These are phyloP conservation scores for Arxiozyma slooffiae DNA, from an alignment of 1,139 yeast species.

Conservation along the genomic window DNA sequence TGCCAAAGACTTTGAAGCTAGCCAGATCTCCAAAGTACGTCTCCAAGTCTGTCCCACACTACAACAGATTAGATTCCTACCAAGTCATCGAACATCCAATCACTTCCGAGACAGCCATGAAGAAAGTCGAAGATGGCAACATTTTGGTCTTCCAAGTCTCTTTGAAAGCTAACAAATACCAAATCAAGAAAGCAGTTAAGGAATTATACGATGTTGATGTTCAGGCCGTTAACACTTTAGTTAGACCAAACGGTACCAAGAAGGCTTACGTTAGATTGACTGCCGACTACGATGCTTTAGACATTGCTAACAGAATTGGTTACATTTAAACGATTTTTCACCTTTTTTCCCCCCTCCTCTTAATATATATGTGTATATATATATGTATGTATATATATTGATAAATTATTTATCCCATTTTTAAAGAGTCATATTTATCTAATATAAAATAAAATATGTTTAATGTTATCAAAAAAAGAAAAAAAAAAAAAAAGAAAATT, in stretches of 20 bases:
- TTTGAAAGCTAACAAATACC: constrained; percentile 13
- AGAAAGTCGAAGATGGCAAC: constrained; percentile 99
- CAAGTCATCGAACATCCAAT: constrained; percentile 90
- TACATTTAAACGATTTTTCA: constrained; percentile 69
- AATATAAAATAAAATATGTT: too few relatives aligned
- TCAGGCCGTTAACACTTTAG: constrained; percentile 85
- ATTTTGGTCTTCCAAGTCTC: constrained; percentile 70
- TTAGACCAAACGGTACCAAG: constrained; percentile 99
- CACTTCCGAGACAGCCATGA: constrained; percentile 98
- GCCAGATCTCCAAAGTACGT: constrained; percentile 94
- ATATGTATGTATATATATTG: not conserved
- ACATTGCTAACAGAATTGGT: constrained; percentile 99
- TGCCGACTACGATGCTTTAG: constrained; percentile 99
- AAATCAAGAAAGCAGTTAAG: constrained; percentile 88
- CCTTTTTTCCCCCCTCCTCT: too few relatives aligned
- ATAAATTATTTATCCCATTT: too few relatives aligned
- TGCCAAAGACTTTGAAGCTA: constrained; percentile 94
- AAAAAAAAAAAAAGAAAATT: not conserved
- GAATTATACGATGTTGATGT: constrained; percentile 96
- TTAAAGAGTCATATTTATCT: too few relatives aligned
- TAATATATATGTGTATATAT: not conserved
- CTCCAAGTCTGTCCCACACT: constrained; percentile 93
- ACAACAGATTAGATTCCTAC: constrained; percentile 94
- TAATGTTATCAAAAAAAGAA: too few relatives aligned
- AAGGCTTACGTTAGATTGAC: constrained; percentile 99